These are phyloP conservation scores for Medicago lupulina DNA, from an alignment of 306 rosid species.

Conservation along the genomic window DNA sequence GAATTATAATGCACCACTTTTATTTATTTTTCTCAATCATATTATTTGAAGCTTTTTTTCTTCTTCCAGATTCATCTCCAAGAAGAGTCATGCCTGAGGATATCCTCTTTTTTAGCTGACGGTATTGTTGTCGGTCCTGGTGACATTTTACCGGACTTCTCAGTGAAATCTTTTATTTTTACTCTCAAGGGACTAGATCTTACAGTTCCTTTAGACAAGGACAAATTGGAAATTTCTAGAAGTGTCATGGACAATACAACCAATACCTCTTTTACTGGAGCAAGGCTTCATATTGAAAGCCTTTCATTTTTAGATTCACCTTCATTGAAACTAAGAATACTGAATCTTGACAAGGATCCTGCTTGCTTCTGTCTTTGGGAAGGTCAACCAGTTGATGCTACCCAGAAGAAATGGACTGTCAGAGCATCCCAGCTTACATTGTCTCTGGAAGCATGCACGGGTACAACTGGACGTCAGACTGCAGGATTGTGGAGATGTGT, in stretches of 20 bases:
- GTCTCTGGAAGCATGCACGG: conserved; percentile 70
- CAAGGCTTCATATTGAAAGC: conserved; percentile 79
- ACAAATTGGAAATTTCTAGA: conserved; percentile 51
- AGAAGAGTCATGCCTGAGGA: conserved; percentile 92
- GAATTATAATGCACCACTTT: conserved; percentile 9
- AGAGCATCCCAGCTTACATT: conserved; percentile 73
- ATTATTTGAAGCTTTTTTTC: conserved; percentile 27
- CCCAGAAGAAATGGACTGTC: conserved; percentile 85
- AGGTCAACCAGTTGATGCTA: conserved; percentile 87
- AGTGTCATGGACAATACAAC: conserved; percentile 46
- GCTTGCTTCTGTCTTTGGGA: conserved; percentile 96
- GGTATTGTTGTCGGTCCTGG: conserved; percentile 84
- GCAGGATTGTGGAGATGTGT: conserved; percentile 88
- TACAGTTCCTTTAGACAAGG: conserved; percentile 73
- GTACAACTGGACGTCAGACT: conserved; percentile 49
- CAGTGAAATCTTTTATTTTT: conserved; percentile 74
- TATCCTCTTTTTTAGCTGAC: conserved; percentile 88
- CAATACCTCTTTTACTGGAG: conserved; percentile 77
- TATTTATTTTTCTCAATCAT: conserved; percentile 16
- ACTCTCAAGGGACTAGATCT: conserved; percentile 72
- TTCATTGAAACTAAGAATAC: conserved; percentile 59
- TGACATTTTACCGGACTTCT: conserved; percentile 84
- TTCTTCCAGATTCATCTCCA: conserved; percentile 80
- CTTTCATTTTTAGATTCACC: conserved; percentile 76
- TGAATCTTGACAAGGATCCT: conserved; percentile 92